These are phyloP conservation scores for Selenicereus undatus DNA, from an alignment of 148 eudicot genomes.

Conservation along the genomic window DNA sequence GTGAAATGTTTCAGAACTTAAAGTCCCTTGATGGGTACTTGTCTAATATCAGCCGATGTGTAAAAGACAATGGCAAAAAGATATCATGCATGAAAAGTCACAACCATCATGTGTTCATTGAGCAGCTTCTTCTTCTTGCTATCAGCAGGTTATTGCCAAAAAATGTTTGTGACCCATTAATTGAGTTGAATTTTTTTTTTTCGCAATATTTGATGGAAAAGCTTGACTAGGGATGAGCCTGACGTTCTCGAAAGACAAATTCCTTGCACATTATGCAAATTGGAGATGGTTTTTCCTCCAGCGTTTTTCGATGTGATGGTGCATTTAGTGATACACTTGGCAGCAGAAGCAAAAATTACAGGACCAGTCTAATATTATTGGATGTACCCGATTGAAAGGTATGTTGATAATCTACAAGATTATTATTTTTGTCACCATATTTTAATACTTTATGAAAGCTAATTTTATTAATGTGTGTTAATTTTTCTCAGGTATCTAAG, in stretches of 20 bases:
- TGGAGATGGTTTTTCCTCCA: slow-evolving; percentile 14
- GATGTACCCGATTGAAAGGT: too few relatives aligned
- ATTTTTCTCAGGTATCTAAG: neutral
- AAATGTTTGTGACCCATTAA: neutral
- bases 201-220: neutral
- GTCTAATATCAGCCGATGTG: neutral
- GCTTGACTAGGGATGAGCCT: neutral
- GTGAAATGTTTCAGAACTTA: neutral
- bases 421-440: too few relatives aligned
- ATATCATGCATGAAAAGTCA: slow-evolving; percentile 7
- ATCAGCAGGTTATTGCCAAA: too few relatives aligned
- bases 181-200: neutral
- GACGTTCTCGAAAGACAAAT: neutral
- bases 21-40: slow-evolving; percentile 11
- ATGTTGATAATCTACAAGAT: too few relatives aligned
- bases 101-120: neutral
- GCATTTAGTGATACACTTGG: neutral
- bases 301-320: slow-evolving; percentile 18
- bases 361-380: slow-evolving; percentile 4
- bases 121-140: too few relatives aligned
- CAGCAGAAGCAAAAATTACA: slow-evolving; percentile 3
- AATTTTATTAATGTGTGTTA: neutral
- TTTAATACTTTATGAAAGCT: too few relatives aligned
- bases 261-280: too few relatives aligned
- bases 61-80: slow-evolving; percentile 4